A percentile compares a stretch with the other conserved stretches of the same genome.
These are phyloP conservation scores for Tuctoria greenei DNA, from an alignment of 176 grass and related monocot genomes.

Conservation along the genomic window DNA sequence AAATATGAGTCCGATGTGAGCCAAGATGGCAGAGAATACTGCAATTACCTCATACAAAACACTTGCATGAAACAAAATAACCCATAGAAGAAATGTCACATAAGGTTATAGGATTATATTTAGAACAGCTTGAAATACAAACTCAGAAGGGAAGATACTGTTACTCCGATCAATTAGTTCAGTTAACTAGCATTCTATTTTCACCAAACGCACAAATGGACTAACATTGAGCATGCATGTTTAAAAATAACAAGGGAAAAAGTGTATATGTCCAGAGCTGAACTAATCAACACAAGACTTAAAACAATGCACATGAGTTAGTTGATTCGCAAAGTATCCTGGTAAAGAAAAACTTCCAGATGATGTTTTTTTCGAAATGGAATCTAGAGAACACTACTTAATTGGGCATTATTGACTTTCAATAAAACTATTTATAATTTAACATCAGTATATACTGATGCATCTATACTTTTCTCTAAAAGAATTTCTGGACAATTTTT, in stretches of 20 bases:
- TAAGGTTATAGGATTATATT: neutral
- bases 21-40: neutral
- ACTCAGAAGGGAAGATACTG: neutral
- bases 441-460: neutral
- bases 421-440: neutral
- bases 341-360: too few relatives aligned
- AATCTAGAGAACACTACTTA: too few relatives aligned
- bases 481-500: neutral
- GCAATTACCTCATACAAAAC: neutral
- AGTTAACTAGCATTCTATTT: neutral
- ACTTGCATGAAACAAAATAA: neutral
- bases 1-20: neutral
- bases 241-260: too few relatives aligned
- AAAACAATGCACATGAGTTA: too few relatives aligned
- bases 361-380: too few relatives aligned
- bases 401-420: neutral
- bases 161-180: neutral
- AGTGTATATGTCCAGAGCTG: too few relatives aligned
- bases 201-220: neutral
- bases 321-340: too few relatives aligned
- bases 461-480: neutral
- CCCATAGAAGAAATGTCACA: neutral
- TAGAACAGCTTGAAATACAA: neutral
- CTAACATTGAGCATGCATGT: too few relatives aligned
- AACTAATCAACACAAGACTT: too few relatives aligned